A percentile compares a stretch with the other conserved stretches of the same genome.
Evolutionary conservation across 2,329 filamentous ascomycete genomes (phyloP).

Genomic region (Zymoseptoria crescenta): DNA sequence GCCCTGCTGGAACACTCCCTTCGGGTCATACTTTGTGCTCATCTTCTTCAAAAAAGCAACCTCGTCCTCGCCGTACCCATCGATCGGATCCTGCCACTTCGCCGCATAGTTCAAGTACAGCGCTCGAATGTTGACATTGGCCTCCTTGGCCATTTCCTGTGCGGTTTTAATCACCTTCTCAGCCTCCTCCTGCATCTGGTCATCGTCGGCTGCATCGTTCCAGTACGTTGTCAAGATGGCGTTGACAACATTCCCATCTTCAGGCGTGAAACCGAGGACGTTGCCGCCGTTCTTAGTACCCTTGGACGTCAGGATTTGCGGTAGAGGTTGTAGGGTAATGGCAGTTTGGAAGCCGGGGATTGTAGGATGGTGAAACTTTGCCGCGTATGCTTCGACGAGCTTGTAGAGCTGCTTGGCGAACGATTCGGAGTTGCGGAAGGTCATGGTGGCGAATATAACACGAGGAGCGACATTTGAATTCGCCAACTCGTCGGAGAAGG

Average conservation of each 20-base stretch:
- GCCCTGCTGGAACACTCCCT: constrained; percentile 6
- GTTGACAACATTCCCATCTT: constrained; percentile 1
- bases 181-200: constrained; percentile 8
- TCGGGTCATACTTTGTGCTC: constrained; percentile 11
- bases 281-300: not conserved
- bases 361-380: not conserved
- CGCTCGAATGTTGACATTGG: not conserved
- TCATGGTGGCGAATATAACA: constrained; percentile 1
- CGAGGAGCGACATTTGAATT: not conserved
- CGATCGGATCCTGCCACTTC: constrained; percentile 9
- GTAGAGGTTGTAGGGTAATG: constrained; percentile 1
- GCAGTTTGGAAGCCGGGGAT: not conserved
- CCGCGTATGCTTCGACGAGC: not conserved
- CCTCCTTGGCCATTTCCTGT: not conserved
- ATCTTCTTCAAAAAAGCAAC: constrained; percentile 4
- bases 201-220: constrained; percentile 14
- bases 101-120: constrained; percentile 10
- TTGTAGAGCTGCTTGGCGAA: not conserved
- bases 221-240: constrained; percentile 5
- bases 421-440: not conserved
- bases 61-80: constrained; percentile 7
- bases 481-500: constrained; percentile 1
- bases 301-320: not conserved
- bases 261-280: not conserved
- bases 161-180: not conserved